Base-by-base conservation (phyloP, 164 flowering plant species). In the Brasenia schreberi region DNA sequence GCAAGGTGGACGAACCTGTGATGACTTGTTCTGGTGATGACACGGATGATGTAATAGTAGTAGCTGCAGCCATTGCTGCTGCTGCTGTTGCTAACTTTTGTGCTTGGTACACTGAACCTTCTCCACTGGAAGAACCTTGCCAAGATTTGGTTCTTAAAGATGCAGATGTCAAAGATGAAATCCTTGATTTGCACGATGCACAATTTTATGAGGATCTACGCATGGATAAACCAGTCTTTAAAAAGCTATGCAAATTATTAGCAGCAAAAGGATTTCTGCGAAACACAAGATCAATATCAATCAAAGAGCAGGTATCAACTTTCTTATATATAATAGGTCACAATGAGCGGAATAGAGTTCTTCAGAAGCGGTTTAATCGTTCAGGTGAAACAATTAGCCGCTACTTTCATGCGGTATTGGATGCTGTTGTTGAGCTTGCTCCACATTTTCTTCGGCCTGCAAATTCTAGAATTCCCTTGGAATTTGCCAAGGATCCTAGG, bases 341-440 rank as follows among this genome's bases (percentile, higher is more conserved):
- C 23, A 65, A 49, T 33, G 27, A 19, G 58, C 58, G 59, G 11
- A 65, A 65, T 17, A 58, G 67, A 18, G 39, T 49, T 18, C 7
- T 65, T 45, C 59, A 49, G 59, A 33, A 27, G 39, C 67, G 61
- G 16, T 65, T 65, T n/a, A 18, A 49, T 27, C 63, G 33, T 4
- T 61, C 63, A 11, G 67, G 67, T 52, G 67, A 65, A 49, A 65
- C 67, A 11, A 49, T 65, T 49, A 52, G 61, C 49, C 67, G 67
- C 19, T 56, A 65, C 49, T 65, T 65, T 49, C 19, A 65, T 44
- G 16, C 11, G 12, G 60, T 65, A 16, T 65, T 65, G 59, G 33
- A 65, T 45, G 61, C 67, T 6, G 39, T 65, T 18, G 59, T 65
- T 52, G 27, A 12, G 18, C 59, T 65, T 18, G 19, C 33, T n/a